A percentile compares a stretch with the other conserved stretches of the same genome.
These are phyloP conservation scores for Sphaerulina vaccinii DNA, from an alignment of 2,329 filamentous ascomycete species.

Conservation along the genomic window DNA sequence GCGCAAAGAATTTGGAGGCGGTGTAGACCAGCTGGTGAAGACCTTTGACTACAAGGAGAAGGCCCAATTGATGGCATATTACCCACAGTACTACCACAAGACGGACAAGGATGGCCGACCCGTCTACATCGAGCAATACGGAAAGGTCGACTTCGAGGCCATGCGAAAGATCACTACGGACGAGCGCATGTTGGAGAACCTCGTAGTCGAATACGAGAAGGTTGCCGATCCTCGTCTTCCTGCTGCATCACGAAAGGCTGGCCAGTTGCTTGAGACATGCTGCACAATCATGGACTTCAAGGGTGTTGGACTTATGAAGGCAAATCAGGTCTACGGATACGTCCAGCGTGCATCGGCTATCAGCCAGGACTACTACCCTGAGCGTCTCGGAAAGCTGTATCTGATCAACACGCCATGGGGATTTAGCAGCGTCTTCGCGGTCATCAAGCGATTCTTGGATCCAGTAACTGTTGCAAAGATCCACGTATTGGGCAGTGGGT, in stretches of 20 bases:
- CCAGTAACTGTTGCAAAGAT: slow-evolving; percentile 97
- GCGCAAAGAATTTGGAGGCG: slow-evolving; percentile 76
- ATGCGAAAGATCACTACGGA: slow-evolving; percentile 91
- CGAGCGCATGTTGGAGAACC: slow-evolving; percentile 94
- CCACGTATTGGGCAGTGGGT: slow-evolving; percentile 76
- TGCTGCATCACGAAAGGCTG: slow-evolving; percentile 89
- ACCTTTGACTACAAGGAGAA: slow-evolving; percentile 89
- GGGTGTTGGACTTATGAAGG: slow-evolving; percentile 80
- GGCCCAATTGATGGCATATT: slow-evolving; percentile 79
- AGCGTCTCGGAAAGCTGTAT: slow-evolving; percentile 93
- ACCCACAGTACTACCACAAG: slow-evolving; percentile 99
- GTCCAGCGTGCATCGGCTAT: slow-evolving; percentile 80
- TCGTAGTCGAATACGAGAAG: slow-evolving; percentile 97
- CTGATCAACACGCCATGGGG: slow-evolving; percentile 98
- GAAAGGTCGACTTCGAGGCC: slow-evolving; percentile 83
- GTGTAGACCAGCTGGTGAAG: slow-evolving; percentile 74
- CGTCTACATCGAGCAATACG: slow-evolving; percentile 94
- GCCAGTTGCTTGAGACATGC: slow-evolving; percentile 90
- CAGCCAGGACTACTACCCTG: slow-evolving; percentile 98
- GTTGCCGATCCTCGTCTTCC: slow-evolving; percentile 88
- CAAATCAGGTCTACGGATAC: slow-evolving; percentile 83
- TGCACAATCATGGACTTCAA: slow-evolving; percentile 99
- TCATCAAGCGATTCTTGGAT: slow-evolving; percentile 92
- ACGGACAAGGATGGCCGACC: slow-evolving; percentile 92
- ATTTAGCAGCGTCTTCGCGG: slow-evolving; percentile 79